Evolutionary conservation across 768 basidiomycete genomes (phyloP).

Genomic region (Tylopilus cervinicoccineus): DNA sequence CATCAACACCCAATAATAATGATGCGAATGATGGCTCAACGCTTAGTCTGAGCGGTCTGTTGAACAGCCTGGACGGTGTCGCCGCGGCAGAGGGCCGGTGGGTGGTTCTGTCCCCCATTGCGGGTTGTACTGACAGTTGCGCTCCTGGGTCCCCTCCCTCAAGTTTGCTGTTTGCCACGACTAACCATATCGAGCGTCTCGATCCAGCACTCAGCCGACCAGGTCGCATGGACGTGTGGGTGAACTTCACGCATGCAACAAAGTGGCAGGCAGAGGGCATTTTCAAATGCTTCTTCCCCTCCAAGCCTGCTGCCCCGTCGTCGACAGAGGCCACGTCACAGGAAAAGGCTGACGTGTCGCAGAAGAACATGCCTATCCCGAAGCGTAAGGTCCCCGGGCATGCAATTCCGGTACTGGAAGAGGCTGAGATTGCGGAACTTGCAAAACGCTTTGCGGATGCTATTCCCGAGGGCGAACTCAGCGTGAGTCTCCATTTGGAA

Average conservation of each 20-base stretch:
- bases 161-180: slow-evolving; percentile 85
- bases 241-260: slow-evolving; percentile 86
- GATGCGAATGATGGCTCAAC: slow-evolving; percentile 74
- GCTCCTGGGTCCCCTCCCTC: slow-evolving; percentile 15
- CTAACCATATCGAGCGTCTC: slow-evolving; percentile 90
- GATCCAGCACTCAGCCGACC: slow-evolving; percentile 87
- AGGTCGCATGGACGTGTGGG: slow-evolving; percentile 91
- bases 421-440: slow-evolving; percentile 70
- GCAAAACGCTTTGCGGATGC: slow-evolving; percentile 80
- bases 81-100: slow-evolving; percentile 85
- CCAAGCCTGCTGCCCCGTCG: slow-evolving; percentile 29
- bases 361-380: slow-evolving; percentile 62
- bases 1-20: slow-evolving; percentile 38
- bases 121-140: slow-evolving; percentile 16
- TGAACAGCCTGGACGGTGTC: slow-evolving; percentile 85
- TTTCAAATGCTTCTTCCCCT: slow-evolving; percentile 93
- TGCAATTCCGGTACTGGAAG: slow-evolving; percentile 64
- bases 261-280: slow-evolving; percentile 93
- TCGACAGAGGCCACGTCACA: slow-evolving; percentile 11
- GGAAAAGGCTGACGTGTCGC: slow-evolving; percentile 46
- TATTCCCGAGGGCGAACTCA: slow-evolving; percentile 85
- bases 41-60: slow-evolving; percentile 76
- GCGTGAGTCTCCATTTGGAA: slow-evolving; percentile 46
- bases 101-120: slow-evolving; percentile 28
- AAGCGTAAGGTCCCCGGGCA: slow-evolving; percentile 59